phyloP scores from a whole-genome alignment of 2,329 filamentous ascomycete genomes.

The Colletotrichum plurivorum region DNA sequence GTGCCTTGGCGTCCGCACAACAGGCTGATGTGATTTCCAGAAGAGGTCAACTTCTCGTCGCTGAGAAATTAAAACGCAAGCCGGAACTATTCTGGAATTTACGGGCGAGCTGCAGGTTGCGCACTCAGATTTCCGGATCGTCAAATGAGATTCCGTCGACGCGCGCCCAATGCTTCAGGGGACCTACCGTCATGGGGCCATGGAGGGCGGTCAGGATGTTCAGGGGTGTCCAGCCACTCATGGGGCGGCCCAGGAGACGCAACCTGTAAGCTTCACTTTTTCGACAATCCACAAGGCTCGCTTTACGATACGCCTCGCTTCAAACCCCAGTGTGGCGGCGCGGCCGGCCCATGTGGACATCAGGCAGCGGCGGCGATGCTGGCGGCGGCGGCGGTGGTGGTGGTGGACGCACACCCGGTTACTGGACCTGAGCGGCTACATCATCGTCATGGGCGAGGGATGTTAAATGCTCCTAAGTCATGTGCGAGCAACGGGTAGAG shows the following conservation, averaged over 20 bases:
- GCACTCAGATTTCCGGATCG: slow-evolving; percentile 10
- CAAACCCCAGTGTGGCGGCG: slow-evolving; percentile 13
- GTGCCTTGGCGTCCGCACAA: slow-evolving; percentile 21
- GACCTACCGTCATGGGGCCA: slow-evolving; percentile 13
- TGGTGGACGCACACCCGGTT: slow-evolving; percentile 37
- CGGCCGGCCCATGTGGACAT: slow-evolving; percentile 22
- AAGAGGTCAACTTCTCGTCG: slow-evolving; percentile 14
- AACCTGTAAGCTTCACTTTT: slow-evolving; percentile 8
- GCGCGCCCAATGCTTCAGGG: not conserved
- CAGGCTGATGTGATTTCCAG: slow-evolving; percentile 21
- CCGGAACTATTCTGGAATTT: slow-evolving; percentile 15
- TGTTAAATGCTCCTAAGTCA: slow-evolving; percentile 26
- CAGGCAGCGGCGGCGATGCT: slow-evolving; percentile 18
- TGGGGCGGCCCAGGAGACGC: slow-evolving; percentile 20
- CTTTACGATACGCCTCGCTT: slow-evolving; percentile 17
- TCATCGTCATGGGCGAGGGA: slow-evolving; percentile 29
- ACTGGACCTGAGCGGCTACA: slow-evolving; percentile 34
- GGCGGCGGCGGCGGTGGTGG: slow-evolving; percentile 27
- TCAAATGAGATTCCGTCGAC: slow-evolving; percentile 1
- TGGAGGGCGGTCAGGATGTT: slow-evolving; percentile 19
- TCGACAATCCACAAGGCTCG: not conserved
- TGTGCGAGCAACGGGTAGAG: slow-evolving; percentile 16
- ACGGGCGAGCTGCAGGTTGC: slow-evolving; percentile 22
- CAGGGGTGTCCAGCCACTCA: slow-evolving; percentile 16
- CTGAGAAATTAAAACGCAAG: not conserved